Evolutionary conservation across 345 rosid genomes (phyloP), one percentile per base, ranked within the genome.

Genomic region (Populus alba): DNA sequence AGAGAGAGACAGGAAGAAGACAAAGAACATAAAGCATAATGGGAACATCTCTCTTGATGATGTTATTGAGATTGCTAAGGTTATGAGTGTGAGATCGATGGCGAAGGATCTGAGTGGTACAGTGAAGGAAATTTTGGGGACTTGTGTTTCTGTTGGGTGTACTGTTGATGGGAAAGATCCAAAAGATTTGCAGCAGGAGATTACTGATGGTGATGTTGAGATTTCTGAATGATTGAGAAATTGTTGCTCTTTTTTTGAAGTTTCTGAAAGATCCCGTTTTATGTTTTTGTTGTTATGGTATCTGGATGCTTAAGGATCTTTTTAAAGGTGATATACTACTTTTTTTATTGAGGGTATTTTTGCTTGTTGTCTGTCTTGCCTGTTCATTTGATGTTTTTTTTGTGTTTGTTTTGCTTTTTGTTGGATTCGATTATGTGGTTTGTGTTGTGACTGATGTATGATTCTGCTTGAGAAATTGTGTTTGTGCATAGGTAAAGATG

Each of bases 131-230:
- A 77, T 77, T 8, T n/a, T 77, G 31, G 75, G 80, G 4, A 70
- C 80, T 2, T 77, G 80, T 20, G 80, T 77, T 5, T 77, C 80
- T 6, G 80, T 77, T 43, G 80, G 80, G 2, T 77, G 80, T 62
- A 77, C 62, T 29, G 80, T 77, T 27, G 75, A 77, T 61, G 75
- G 75, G 8, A 77, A 77, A 69, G 23, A 77, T 37, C 80, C 80
- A 18, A 70, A 77, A 37, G 80, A 70, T 27, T 73, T 70, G n/a
- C 75, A 70, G 23, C 62, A 77, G 38, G 80, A 77, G 49, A 77
- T 77, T 61, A 43, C 69, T 62, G 80, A 77, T 70, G 80, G 80
- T 41, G 80, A 77, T 15, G 63, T 70, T 31, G 80, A 77, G 75
- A 43, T 77, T 61, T 75, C 80, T 43, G 70, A 57, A 57, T 53